Evolutionary conservation across 1,139 yeast genomes (phyloP).

Genomic region (Hansenula anomala): DNA sequence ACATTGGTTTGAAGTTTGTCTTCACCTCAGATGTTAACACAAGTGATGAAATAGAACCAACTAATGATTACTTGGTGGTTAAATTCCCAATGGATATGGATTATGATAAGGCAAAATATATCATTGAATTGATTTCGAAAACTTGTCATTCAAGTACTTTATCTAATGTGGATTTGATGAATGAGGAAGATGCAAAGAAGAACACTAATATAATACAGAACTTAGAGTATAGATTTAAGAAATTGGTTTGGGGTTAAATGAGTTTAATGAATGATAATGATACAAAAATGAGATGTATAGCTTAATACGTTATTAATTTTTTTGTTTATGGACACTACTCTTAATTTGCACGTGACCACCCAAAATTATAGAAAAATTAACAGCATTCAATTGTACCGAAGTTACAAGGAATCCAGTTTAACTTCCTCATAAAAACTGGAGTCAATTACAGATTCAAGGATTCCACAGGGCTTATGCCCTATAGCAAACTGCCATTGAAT

Average conservation of each 20-base stretch:
- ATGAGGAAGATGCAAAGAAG: slow-evolving; percentile 29
- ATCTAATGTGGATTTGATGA: slow-evolving; percentile 26
- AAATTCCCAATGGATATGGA: slow-evolving; percentile 24
- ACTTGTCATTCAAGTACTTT: slow-evolving; percentile 24
- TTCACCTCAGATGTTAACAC: slow-evolving; percentile 3
- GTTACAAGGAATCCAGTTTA: too few species aligned
- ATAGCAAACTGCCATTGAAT: too few species aligned
- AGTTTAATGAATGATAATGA: too few species aligned
- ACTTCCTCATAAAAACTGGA: too few species aligned
- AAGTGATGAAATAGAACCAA: neutral
- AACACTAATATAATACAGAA: slow-evolving; percentile 28
- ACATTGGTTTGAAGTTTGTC: slow-evolving; percentile 28
- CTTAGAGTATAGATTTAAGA: slow-evolving; percentile 29
- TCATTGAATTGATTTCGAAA: slow-evolving; percentile 24
- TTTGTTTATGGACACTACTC: too few species aligned
- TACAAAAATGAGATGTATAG: too few species aligned
- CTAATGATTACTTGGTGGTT: slow-evolving; percentile 14
- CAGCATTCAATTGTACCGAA: too few species aligned
- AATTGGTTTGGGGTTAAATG: slow-evolving; percentile 31
- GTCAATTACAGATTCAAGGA: too few species aligned
- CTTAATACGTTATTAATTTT: too few species aligned
- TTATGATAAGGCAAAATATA: slow-evolving; percentile 20
- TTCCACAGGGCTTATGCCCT: too few species aligned
- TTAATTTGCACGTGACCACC: too few species aligned
- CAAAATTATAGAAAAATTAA: too few species aligned